Percentiles rank a stretch among this genome's conserved stretches.
phyloP scores from a whole-genome alignment of 768 basidiomycete genomes.

The Filobasidium wieringae region DNA sequence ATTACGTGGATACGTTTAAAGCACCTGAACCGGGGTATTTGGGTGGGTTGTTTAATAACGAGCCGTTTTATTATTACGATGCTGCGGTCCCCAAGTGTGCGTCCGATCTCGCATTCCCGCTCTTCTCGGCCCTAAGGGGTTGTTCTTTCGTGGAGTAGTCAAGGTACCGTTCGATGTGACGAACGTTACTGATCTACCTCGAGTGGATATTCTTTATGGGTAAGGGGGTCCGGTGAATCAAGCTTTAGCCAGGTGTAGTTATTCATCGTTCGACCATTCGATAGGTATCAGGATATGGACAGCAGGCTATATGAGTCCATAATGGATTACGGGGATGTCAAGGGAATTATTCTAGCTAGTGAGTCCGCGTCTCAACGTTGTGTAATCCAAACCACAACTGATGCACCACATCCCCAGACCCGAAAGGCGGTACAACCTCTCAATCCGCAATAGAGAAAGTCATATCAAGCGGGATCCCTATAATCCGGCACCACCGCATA shows the following conservation, averaged over 20 bases:
- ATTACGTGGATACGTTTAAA: conserved; percentile 32
- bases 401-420: neutral
- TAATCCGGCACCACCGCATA: conserved; percentile 16
- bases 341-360: conserved; percentile 16
- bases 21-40: conserved; percentile 34
- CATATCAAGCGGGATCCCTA: conserved; percentile 7
- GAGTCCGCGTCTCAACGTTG: neutral
- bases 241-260: too few relatives aligned
- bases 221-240: too few relatives aligned
- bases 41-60: conserved; percentile 17
- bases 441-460: neutral
- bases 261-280: neutral
- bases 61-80: conserved; percentile 14
- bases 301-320: conserved; percentile 2
- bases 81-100: conserved; percentile 11
- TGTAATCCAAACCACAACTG: neutral
- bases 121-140: too few relatives aligned
- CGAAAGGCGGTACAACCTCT: conserved; percentile 11
- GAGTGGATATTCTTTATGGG: conserved; percentile 20
- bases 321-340: conserved; percentile 7
- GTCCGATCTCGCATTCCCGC: neutral
- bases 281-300: conserved; percentile 8
- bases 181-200: conserved; percentile 13
- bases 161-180: conserved; percentile 38
- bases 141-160: neutral